Conservation (phyloP, 2,329 filamentous ascomycete species). For the Botryotinia narcissicola region DNA sequence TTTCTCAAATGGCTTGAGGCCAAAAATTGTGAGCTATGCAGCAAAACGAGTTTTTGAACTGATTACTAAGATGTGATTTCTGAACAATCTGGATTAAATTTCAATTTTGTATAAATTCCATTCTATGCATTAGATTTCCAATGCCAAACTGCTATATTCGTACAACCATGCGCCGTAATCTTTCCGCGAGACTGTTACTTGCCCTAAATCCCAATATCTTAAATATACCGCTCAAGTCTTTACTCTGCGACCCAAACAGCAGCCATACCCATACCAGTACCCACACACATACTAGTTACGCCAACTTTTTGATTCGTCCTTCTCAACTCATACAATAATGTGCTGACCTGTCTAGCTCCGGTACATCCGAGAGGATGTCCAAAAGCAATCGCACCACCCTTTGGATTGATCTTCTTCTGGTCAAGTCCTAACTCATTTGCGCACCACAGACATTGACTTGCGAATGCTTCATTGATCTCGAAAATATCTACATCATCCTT, state of each 20-base stretch:
- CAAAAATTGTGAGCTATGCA: neutral
- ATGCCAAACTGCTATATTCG: neutral
- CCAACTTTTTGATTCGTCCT: conserved; percentile 82
- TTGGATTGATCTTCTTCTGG: conserved; percentile 88
- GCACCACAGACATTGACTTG: conserved; percentile 91
- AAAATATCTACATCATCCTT: conserved; percentile 94
- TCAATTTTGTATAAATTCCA: neutral
- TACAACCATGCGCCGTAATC: conserved; percentile 4
- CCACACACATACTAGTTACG: conserved; percentile 93
- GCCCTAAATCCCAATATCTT: neutral
- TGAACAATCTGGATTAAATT: neutral
- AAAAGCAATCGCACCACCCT: conserved; percentile 94
- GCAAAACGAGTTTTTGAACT: neutral
- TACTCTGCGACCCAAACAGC: conserved; percentile 95
- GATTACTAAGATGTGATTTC: neutral
- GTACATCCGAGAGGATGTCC: conserved; percentile 95
- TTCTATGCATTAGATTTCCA: neutral
- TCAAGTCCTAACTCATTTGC: conserved; percentile 82
- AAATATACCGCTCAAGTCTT: neutral
- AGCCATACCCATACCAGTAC: conserved; percentile 97
- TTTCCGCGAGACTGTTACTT: neutral
- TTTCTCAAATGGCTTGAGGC: neutral
- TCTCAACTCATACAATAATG: conserved; percentile 84
- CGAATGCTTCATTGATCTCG: conserved; percentile 99
- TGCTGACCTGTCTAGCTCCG: conserved; percentile 89